Conservation (phyloP, 2,329 filamentous ascomycete species). For the Beauveria sp. region DNA sequence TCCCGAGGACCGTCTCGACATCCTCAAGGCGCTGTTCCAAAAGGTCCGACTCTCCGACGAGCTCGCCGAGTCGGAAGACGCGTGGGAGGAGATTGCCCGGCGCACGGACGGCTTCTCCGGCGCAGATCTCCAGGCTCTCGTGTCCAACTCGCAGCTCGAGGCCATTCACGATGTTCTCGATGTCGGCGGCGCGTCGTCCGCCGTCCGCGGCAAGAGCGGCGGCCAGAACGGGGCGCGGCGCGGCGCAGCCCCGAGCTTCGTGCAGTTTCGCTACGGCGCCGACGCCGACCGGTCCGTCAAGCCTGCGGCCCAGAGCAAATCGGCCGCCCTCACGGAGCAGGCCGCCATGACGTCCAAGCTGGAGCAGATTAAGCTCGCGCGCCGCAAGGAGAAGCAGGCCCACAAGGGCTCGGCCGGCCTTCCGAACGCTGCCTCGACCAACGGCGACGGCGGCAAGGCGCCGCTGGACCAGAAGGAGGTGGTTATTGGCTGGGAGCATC, state of each 20-base stretch:
- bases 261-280: constrained; percentile 77
- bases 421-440: neutral
- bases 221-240: constrained; percentile 24
- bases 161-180: constrained; percentile 88
- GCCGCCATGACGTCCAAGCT: constrained; percentile 77
- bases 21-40: constrained; percentile 72
- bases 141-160: constrained; percentile 94
- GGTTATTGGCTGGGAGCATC: constrained; percentile 75
- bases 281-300: constrained; percentile 38
- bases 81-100: constrained; percentile 65
- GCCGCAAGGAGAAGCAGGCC: constrained; percentile 38
- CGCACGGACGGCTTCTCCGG: constrained; percentile 87
- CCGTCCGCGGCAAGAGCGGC: constrained; percentile 25
- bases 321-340: constrained; percentile 60
- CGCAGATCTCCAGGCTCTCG: constrained; percentile 86
- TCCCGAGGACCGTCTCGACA: constrained; percentile 75
- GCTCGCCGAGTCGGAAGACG: constrained; percentile 48
- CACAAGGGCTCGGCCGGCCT: constrained; percentile 19
- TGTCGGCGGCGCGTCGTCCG: constrained; percentile 34
- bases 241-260: constrained; percentile 47
- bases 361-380: constrained; percentile 65
- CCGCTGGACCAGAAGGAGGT: constrained; percentile 54
- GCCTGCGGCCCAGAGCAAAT: constrained; percentile 40
- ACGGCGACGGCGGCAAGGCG: constrained; percentile 23
- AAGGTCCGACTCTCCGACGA: constrained; percentile 69